phyloP scores from a whole-genome alignment of 495 filamentous ascomycete species.

The Daldinia loculata region DNA sequence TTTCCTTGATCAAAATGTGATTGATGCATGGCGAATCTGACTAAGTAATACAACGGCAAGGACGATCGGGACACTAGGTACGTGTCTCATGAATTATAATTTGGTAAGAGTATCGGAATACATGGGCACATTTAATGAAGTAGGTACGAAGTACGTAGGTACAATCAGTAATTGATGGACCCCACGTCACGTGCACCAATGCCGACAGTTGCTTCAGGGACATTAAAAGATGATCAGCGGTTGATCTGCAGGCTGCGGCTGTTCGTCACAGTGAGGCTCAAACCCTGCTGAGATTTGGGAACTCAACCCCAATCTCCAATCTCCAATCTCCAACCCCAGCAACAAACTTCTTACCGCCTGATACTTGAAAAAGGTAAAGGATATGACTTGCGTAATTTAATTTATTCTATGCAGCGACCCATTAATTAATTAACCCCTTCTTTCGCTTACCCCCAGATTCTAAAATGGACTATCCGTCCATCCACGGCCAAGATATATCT shows the following conservation, averaged over 20 bases:
- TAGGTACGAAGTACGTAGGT: neutral
- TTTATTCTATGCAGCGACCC: neutral
- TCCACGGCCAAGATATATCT: constrained; percentile 56
- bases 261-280: constrained; percentile 37
- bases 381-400: neutral
- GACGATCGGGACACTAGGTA: no score
- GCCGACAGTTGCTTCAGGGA: constrained; percentile 11
- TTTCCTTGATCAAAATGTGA: neutral
- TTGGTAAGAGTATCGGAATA: no score
- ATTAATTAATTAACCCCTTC: neutral
- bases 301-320: constrained; percentile 33
- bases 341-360: constrained; percentile 11
- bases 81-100: no score
- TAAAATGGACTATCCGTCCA: constrained; percentile 55
- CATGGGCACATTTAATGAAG: no score
- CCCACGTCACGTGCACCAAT: constrained; percentile 32
- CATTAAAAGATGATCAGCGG: constrained; percentile 29
- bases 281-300: constrained; percentile 28
- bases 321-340: neutral
- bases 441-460: neutral
- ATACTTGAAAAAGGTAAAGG: neutral
- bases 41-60: no score
- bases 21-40: neutral
- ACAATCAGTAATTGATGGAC: neutral
- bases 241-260: constrained; percentile 39